These are phyloP conservation scores for Cicer chorassanicum DNA, from an alignment of 306 rosid genomes.

Conservation along the genomic window DNA sequence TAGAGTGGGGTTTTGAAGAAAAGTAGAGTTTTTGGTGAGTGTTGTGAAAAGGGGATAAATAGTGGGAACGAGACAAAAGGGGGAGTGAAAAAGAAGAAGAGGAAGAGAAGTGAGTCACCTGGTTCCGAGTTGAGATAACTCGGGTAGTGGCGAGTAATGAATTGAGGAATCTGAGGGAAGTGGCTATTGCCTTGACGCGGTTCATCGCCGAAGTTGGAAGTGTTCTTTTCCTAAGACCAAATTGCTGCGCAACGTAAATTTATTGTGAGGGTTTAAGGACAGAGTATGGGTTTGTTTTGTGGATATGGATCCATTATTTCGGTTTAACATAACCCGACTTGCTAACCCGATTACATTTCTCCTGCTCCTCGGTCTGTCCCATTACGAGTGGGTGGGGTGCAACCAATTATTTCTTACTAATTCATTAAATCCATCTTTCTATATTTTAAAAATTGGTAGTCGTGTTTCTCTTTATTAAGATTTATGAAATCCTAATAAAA, in stretches of 20 bases:
- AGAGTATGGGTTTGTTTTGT: neutral
- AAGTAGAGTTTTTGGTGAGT: slow-evolving; percentile 51
- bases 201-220: slow-evolving; percentile 49
- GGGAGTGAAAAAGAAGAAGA: slow-evolving; percentile 33
- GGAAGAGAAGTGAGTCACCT: slow-evolving; percentile 57
- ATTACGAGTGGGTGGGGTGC: no score
- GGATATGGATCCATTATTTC: slow-evolving; percentile 6
- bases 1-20: slow-evolving; percentile 66
- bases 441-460: no score
- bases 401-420: no score
- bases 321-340: slow-evolving; percentile 2
- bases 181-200: slow-evolving; percentile 54
- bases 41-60: slow-evolving; percentile 31
- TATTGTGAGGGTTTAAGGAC: slow-evolving; percentile 43
- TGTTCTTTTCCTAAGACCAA: neutral
- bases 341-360: neutral
- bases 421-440: no score
- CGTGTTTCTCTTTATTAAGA: no score
- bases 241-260: neutral
- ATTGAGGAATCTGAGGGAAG: slow-evolving; percentile 54
- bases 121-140: slow-evolving; percentile 46
- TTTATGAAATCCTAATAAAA: no score
- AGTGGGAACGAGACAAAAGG: slow-evolving; percentile 41
- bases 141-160: slow-evolving; percentile 51
- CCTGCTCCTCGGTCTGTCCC: no score